A percentile compares a stretch with the other conserved stretches of the same genome.
phyloP scores from a whole-genome alignment of 371 early-diverging fungal genomes.

The Mucor velutinosus region DNA sequence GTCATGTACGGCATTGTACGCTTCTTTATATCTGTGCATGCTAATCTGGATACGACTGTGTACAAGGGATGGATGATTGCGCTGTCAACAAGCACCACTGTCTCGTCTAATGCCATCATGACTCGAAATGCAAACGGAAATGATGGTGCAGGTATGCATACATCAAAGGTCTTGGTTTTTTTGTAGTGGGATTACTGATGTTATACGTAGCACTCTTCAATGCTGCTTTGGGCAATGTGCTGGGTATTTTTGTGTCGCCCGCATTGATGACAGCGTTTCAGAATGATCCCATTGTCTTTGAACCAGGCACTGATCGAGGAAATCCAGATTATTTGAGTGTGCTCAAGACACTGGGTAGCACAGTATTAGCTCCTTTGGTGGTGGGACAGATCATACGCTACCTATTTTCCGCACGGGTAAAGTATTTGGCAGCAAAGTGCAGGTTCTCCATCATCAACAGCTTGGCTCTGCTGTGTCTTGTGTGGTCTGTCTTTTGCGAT shows the following conservation, averaged over 20 bases:
- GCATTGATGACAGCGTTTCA: slow-evolving; percentile 59
- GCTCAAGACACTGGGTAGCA: slow-evolving; percentile 58
- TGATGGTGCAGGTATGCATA: slow-evolving; percentile 54
- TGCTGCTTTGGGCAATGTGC: slow-evolving; percentile 71
- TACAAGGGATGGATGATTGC: slow-evolving; percentile 71
- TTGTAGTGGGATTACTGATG: neutral
- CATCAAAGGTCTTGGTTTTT: too few species aligned
- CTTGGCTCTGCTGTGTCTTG: slow-evolving; percentile 62
- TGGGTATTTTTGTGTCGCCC: slow-evolving; percentile 72
- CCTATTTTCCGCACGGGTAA: slow-evolving; percentile 54
- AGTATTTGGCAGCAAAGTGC: slow-evolving; percentile 47
- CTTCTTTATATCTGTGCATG: slow-evolving; percentile 49
- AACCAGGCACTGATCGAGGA: slow-evolving; percentile 47
- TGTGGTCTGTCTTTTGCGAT: slow-evolving; percentile 79
- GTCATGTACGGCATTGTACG: slow-evolving; percentile 60
- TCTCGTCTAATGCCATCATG: slow-evolving; percentile 81
- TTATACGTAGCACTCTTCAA: slow-evolving; percentile 59
- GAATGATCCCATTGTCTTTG: slow-evolving; percentile 36
- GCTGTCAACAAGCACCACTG: slow-evolving; percentile 73
- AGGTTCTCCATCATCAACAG: slow-evolving; percentile 64
- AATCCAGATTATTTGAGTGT: slow-evolving; percentile 56
- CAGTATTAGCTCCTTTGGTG: slow-evolving; percentile 67
- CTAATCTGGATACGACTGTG: slow-evolving; percentile 54
- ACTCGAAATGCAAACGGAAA: slow-evolving; percentile 73
- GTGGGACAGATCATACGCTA: slow-evolving; percentile 68